Base-by-base conservation (phyloP, 140 eudicot genomes). In the Oenanthe javanica region DNA sequence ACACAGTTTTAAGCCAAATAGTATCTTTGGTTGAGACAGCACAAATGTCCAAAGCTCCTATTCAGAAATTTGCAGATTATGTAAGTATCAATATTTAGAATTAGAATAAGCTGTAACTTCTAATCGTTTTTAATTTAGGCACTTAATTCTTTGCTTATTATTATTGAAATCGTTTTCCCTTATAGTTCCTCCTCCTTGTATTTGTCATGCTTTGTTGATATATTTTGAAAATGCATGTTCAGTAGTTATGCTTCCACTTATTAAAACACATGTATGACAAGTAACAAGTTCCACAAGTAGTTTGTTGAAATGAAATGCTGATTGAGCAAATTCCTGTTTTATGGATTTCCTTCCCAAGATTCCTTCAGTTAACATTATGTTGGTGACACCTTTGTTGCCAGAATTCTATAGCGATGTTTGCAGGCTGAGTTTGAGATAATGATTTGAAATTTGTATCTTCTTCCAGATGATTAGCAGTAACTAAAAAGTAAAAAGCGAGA, bases 41-140 rank as follows among this genome's bases (percentile, higher is more conserved):
- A 77, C 99, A 96, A 84, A 96, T 96, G 99, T 93, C 97, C 27
- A 96, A 96, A 87, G 98, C 98, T 81, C 99, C 99, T 10, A 96
- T 96, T 72, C 99, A 93, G 88, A 91, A 96, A 83, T 96, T 89
- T 46, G 98, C 99, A 31, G 99, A 96, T 80, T 89, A 79, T 87
- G 99, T 92, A 83, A 95, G 99, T 87, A 75, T 50, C 21, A 71
- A 3, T 52, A 27, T 38, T 16, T 4, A 50, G 11, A 76, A 43
- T n/a, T 18, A 18, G 18, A 18, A 73, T 10, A 3, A 43, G 77
- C 12, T n/a, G 40, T 21, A 12, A 19, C 38, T 45, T 73, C n/a
- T 4, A 19, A n/a, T 46, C 21, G 15, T 54, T 38, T 2, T 63
- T 46, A 12, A 76, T 63, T 40, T 21, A 13, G 27, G 40, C 61